Percentiles rank a stretch among this genome's conserved stretches.
Conservation (phyloP, 192 early-diverging fungal genomes). For the Coemansia sp. region DNA sequence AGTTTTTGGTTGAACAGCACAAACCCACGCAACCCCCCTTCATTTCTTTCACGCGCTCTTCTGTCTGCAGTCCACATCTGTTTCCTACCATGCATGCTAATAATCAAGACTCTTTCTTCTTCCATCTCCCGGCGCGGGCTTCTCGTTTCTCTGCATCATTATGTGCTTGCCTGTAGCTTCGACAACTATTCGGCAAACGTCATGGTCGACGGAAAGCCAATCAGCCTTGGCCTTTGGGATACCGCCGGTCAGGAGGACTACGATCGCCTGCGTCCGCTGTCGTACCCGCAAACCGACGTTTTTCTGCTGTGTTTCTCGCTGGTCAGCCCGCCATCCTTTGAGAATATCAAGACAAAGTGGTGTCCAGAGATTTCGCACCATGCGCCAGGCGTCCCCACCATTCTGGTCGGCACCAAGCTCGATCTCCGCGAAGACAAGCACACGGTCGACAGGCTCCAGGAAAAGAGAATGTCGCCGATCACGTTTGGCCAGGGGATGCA, state of each 20-base stretch:
- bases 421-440: constrained; percentile 94
- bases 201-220: constrained; percentile 98
- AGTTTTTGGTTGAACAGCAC: no score
- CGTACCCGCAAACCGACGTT: constrained; percentile 98
- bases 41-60: not conserved
- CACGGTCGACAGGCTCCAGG: constrained; percentile 83
- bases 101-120: not conserved
- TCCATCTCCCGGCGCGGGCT: not conserved
- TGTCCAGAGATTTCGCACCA: constrained; percentile 94
- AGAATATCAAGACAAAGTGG: constrained; percentile 99
- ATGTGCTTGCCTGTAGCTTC: constrained; percentile 66
- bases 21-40: no score
- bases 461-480: constrained; percentile 86
- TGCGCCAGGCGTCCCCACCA: constrained; percentile 87
- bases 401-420: constrained; percentile 96
- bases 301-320: constrained; percentile 98
- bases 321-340: constrained; percentile 92
- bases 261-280: constrained; percentile 94
- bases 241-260: constrained; percentile 99
- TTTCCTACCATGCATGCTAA: not conserved
- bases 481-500: constrained; percentile 83
- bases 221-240: constrained; percentile 98
- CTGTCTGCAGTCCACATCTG: not conserved
- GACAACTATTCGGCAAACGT: constrained; percentile 99
- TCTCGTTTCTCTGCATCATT: constrained; percentile 1